A percentile compares a stretch with the other conserved stretches of the same genome.
Evolutionary conservation across 352 stramenopile genomes (phyloP).

Genomic region (Phytopythium oedochilum): DNA sequence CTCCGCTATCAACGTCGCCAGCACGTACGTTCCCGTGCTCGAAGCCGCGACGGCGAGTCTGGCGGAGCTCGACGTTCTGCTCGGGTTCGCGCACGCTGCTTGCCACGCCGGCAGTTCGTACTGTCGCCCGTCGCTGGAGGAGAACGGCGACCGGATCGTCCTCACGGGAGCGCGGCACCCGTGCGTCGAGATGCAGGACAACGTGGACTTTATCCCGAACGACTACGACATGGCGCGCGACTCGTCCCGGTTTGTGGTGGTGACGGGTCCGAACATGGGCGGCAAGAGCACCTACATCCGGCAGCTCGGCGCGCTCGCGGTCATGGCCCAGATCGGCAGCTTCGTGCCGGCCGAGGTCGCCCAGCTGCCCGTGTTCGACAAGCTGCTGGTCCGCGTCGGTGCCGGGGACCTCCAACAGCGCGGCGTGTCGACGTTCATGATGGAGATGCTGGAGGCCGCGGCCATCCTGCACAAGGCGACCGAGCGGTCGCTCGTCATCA

Average conservation of each 20-base stretch:
- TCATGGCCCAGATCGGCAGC: slow-evolving; percentile 96
- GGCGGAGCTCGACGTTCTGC: slow-evolving; percentile 93
- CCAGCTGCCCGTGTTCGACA: slow-evolving; percentile 93
- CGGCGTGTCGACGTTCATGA: slow-evolving; percentile 99
- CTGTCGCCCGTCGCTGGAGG: slow-evolving; percentile 52
- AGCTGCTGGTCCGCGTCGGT: slow-evolving; percentile 95
- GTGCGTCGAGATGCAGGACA: slow-evolving; percentile 97
- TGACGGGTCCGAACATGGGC: slow-evolving; percentile 99
- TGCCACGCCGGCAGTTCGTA: slow-evolving; percentile 88
- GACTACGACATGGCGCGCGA: slow-evolving; percentile 90
- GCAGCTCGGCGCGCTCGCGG: slow-evolving; percentile 91
- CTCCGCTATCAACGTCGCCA: slow-evolving; percentile 92
- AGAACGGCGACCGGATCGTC: slow-evolving; percentile 55
- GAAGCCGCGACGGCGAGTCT: slow-evolving; percentile 87
- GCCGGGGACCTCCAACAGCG: slow-evolving; percentile 96
- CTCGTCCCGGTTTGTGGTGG: slow-evolving; percentile 89
- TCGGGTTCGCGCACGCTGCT: slow-evolving; percentile 93
- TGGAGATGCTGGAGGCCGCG: slow-evolving; percentile 99
- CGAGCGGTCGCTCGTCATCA: slow-evolving; percentile 95
- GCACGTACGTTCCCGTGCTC: slow-evolving; percentile 95
- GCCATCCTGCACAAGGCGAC: slow-evolving; percentile 96
- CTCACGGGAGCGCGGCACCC: slow-evolving; percentile 92
- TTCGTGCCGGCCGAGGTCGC: slow-evolving; percentile 94
- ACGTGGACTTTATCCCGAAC: slow-evolving; percentile 97
- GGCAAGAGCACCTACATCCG: slow-evolving; percentile 99